These are phyloP conservation scores for Phialophora verrucosa DNA, from an alignment of 2,329 filamentous ascomycete species.

Conservation along the genomic window DNA sequence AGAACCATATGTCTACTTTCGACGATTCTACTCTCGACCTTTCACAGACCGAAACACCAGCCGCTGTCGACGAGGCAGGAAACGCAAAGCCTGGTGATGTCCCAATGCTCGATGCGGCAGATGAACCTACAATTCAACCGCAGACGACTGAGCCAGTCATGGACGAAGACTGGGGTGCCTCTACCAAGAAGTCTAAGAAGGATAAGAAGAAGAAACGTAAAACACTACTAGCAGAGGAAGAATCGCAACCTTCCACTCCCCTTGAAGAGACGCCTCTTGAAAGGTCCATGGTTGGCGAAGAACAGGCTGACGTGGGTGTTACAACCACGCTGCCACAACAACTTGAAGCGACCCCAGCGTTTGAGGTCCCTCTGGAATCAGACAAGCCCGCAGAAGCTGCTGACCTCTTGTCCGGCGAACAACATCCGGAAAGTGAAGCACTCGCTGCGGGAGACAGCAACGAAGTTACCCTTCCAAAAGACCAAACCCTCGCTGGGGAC, in stretches of 20 bases:
- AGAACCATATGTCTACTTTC: slow-evolving; percentile 26
- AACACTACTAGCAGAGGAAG: slow-evolving; percentile 5
- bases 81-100: background rate
- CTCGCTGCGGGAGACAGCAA: background rate
- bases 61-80: background rate
- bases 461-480: background rate
- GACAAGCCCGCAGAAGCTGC: background rate
- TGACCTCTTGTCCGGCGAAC: background rate
- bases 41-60: background rate
- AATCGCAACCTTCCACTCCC: background rate
- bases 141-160: background rate
- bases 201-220: slow-evolving; percentile 49
- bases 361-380: background rate
- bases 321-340: background rate
- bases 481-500: slow-evolving; percentile 4
- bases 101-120: background rate
- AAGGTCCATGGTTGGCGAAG: background rate
- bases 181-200: slow-evolving; percentile 39
- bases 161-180: slow-evolving; percentile 30
- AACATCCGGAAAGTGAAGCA: background rate
- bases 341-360: background rate
- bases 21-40: background rate
- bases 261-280: background rate
- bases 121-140: background rate
- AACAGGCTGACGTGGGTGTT: background rate